Base-by-base conservation (phyloP, 768 basidiomycete species). In the Russula foetens region DNA sequence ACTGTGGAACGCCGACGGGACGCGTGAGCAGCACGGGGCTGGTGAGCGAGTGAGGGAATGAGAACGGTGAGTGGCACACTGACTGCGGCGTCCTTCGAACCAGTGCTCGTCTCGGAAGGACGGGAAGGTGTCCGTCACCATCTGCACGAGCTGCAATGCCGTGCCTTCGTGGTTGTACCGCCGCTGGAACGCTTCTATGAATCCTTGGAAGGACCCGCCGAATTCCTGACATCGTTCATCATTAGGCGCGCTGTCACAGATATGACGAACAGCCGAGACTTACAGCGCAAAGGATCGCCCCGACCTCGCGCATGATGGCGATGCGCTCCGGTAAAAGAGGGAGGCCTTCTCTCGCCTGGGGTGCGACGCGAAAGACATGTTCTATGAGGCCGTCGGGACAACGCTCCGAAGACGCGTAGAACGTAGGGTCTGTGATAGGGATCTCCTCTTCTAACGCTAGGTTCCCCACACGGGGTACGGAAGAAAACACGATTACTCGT, bases 351-450 rank as follows among this genome's bases (percentile, higher is more conserved):
- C 67, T 74, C 7, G 79, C 85, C 58, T 77, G 78, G 9, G 76
- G 63, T 0, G 83, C 78, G 2, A 81, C 75, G 14, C 86, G 80
- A 71, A 94, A 94, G 24, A 92, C 75, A 63, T 84, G 74, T 45
- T 80, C 79, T 51, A 93, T 80, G 38, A 89, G 68, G 7, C 79
- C 76, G 68, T 92, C 86, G 0, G 92, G 86, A 67, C 90, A 93
- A 8, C 77, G 75, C 1, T 69, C 74, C 64, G 83, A 78, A n/a
- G 83, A 85, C 4, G 86, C 79, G 70, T 93, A 94, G 68, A 93
- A 93, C 2, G 70, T 62, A 0, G 93, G 92, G 66, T 88, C 84
- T 1, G 85, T 90, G 63, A 94, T 84, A 4, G 89, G 89, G 53
- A 92, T 84, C 14, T 76, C 78, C 64, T 83, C 84, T 65, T 90